phyloP scores from a whole-genome alignment of 805 yeast species.

The Metschnikowia matae region DNA sequence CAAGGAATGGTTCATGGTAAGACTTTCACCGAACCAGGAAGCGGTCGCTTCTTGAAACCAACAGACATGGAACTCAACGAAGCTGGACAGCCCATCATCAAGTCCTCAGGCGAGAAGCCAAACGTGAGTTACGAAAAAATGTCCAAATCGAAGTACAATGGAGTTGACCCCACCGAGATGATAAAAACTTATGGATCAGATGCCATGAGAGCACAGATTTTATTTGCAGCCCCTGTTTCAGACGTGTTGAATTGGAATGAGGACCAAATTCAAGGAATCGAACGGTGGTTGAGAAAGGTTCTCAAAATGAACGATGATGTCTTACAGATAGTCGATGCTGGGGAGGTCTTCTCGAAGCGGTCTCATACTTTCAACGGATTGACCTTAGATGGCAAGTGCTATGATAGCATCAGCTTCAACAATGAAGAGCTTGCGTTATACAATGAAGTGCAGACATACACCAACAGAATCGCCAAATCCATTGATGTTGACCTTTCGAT shows the following conservation, averaged over 20 bases:
- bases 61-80: constrained; percentile 56
- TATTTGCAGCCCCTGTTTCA: constrained; percentile 85
- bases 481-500: constrained; percentile 57
- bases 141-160: constrained; percentile 95
- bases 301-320: constrained; percentile 20
- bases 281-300: constrained; percentile 77
- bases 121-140: constrained; percentile 73
- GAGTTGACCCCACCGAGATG: constrained; percentile 83
- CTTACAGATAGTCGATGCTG: constrained; percentile 16
- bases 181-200: constrained; percentile 83
- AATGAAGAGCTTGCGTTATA: constrained; percentile 52
- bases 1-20: constrained; percentile 99
- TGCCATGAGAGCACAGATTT: constrained; percentile 87
- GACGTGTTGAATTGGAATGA: constrained; percentile 91
- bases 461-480: constrained; percentile 53
- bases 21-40: constrained; percentile 68
- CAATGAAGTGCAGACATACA: constrained; percentile 49
- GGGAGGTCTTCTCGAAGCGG: background rate
- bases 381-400: constrained; percentile 17
- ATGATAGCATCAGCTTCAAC: constrained; percentile 24
- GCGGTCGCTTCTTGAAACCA: constrained; percentile 73
- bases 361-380: constrained; percentile 15
- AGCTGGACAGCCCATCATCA: constrained; percentile 42
- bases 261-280: constrained; percentile 75
- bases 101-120: constrained; percentile 49